These are phyloP conservation scores for Pseudozyma sp. DNA, from an alignment of 1,284 basidiomycete species.

Conservation along the genomic window DNA sequence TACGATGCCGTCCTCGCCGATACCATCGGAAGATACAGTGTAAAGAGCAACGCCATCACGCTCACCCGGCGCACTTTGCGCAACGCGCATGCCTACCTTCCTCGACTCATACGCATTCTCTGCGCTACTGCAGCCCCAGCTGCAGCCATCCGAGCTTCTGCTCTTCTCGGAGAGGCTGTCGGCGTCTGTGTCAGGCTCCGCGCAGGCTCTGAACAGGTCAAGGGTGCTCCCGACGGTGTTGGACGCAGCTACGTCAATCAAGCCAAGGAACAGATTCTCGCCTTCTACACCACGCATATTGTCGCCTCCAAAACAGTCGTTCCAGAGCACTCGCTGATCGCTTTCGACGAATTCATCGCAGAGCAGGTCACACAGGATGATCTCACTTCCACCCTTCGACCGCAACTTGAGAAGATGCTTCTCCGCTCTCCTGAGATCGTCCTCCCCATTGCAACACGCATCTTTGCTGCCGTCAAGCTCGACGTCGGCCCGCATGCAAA, in stretches of 20 bases:
- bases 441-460: constrained; percentile 42
- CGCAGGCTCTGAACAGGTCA: constrained; percentile 48
- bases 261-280: constrained; percentile 45
- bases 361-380: constrained; percentile 48
- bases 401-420: constrained; percentile 65
- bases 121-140: constrained; percentile 31
- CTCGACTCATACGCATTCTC: constrained; percentile 44
- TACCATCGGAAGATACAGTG: constrained; percentile 17
- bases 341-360: constrained; percentile 58
- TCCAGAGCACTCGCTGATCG: constrained; percentile 34
- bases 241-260: constrained; percentile 43
- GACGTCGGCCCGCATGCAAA: constrained; percentile 43
- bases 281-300: constrained; percentile 58
- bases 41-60: constrained; percentile 34
- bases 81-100: constrained; percentile 41
- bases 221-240: constrained; percentile 47
- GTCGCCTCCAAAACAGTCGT: constrained; percentile 57
- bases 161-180: constrained; percentile 54
- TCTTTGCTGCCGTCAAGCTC: constrained; percentile 46
- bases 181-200: constrained; percentile 54
- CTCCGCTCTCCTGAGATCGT: constrained; percentile 64
- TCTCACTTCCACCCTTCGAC: constrained; percentile 50
- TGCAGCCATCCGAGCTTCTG: constrained; percentile 36
- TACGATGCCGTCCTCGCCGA: constrained; percentile 48
- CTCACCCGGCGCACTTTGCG: constrained; percentile 48